Conservation (phyloP, 129 eudicot species). For the Artemisia argyi region DNA sequence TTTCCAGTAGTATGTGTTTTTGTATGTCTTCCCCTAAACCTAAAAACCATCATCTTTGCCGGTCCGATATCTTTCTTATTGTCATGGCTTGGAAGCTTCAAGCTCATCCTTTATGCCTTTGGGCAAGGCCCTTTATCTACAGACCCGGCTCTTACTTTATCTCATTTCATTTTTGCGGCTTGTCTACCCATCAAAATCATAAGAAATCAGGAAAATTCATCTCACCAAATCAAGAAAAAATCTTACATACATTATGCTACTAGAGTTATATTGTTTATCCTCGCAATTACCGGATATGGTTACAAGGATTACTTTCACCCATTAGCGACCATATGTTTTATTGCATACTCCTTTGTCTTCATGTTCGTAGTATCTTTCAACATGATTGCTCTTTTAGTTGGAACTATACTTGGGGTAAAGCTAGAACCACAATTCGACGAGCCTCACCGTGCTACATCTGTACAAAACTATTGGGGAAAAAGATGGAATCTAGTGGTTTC, state of each 20-base stretch:
- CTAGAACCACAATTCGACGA: conserved; percentile 73
- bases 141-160: conserved; percentile 33
- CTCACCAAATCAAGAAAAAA: conserved; percentile 9
- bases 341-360: conserved; percentile 40
- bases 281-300: conserved; percentile 25
- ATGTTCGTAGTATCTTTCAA: conserved; percentile 29
- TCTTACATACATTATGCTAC: conserved; percentile 13
- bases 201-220: conserved; percentile 1
- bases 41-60: conserved; percentile 38
- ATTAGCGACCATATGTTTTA: conserved; percentile 1
- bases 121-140: conserved; percentile 48
- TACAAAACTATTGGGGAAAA: conserved; percentile 83
- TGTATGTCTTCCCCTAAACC: conserved; percentile 43
- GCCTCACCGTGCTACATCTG: conserved; percentile 60
- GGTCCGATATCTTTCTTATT: conserved; percentile 50
- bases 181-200: conserved; percentile 48
- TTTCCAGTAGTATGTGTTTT: conserved; percentile 54
- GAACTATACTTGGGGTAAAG: conserved; percentile 36
- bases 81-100: conserved; percentile 66
- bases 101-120: conserved; percentile 55
- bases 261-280: conserved; percentile 23
- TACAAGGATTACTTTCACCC: conserved; percentile 34
- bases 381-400: conserved; percentile 41
- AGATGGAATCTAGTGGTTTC: conserved; percentile 80
- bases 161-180: conserved; percentile 44